Percentiles rank a stretch among this genome's conserved stretches.
phyloP scores from a whole-genome alignment of 805 yeast species.

The Kuraishia capsulata region DNA sequence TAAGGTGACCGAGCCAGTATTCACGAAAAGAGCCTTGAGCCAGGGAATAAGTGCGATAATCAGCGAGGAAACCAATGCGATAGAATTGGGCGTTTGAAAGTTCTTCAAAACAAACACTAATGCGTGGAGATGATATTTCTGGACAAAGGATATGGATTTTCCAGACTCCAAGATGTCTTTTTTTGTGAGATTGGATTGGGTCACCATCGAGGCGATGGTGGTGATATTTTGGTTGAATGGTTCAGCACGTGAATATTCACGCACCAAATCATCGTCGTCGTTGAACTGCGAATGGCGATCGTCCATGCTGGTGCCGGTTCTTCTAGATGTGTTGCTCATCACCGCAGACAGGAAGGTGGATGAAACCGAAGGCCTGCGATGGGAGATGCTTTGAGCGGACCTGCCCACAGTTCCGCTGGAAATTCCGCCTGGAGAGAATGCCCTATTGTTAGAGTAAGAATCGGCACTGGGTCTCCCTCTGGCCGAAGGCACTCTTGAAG shows the following conservation, averaged over 20 bases:
- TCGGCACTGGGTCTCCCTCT: background rate
- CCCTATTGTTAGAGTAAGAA: background rate
- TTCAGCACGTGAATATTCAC: conserved; percentile 25
- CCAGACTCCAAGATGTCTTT: conserved; percentile 17
- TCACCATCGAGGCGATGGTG: conserved; percentile 13
- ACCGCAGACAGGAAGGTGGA: background rate
- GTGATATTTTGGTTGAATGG: conserved; percentile 20
- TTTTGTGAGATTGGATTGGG: conserved; percentile 21
- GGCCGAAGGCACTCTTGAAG: background rate
- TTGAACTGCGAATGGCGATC: too few species aligned
- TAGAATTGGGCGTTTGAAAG: conserved; percentile 38
- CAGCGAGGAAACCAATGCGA: conserved; percentile 34
- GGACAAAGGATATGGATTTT: conserved; percentile 13
- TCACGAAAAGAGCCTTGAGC: conserved; percentile 34
- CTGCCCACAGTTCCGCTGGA: too few species aligned
- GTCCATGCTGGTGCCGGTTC: background rate
- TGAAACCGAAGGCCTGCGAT: background rate
- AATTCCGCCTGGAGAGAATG: background rate
- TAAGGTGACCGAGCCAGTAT: conserved; percentile 16
- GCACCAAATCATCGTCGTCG: conserved; percentile 12
- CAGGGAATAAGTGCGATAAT: conserved; percentile 48
- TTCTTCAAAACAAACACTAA: conserved; percentile 29
- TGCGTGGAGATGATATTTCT: conserved; percentile 18
- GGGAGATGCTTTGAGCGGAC: too few species aligned
- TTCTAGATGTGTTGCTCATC: background rate